These are phyloP conservation scores for Russula virescens DNA, from an alignment of 768 basidiomycete genomes.

Conservation along the genomic window DNA sequence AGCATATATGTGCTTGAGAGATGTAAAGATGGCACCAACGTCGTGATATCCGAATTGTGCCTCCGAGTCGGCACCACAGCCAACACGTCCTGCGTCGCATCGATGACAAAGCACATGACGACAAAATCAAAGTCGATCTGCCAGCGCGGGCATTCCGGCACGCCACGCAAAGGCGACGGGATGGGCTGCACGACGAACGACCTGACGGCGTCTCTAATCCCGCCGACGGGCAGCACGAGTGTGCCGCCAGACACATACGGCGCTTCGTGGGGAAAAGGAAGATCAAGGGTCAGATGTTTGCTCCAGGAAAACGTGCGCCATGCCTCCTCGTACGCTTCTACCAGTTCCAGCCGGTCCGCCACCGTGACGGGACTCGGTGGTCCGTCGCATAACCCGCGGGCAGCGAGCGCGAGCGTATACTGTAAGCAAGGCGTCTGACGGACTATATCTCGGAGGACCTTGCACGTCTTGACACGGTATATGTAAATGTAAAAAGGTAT, in stretches of 20 bases:
- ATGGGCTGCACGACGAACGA: conserved; percentile 1
- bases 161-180: conserved; percentile 1
- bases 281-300: not conserved
- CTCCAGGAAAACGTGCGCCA: conserved; percentile 8
- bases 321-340: not conserved
- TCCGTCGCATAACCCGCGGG: conserved; percentile 1
- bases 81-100: conserved; percentile 9
- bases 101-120: not conserved
- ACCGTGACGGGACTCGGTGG: not conserved
- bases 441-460: not conserved
- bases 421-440: not conserved
- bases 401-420: not conserved
- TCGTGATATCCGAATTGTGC: not conserved
- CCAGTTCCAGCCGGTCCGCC: not conserved
- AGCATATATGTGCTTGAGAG: not conserved
- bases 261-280: not conserved
- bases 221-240: not conserved
- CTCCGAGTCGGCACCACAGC: not conserved
- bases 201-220: not conserved
- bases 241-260: not conserved
- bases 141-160: not conserved
- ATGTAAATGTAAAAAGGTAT: too few species aligned
- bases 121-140: not conserved
- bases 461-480: not conserved
- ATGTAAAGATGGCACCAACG: not conserved